These are phyloP conservation scores for Fusarium paranaense DNA, from an alignment of 2,329 filamentous ascomycete genomes.

Conservation along the genomic window DNA sequence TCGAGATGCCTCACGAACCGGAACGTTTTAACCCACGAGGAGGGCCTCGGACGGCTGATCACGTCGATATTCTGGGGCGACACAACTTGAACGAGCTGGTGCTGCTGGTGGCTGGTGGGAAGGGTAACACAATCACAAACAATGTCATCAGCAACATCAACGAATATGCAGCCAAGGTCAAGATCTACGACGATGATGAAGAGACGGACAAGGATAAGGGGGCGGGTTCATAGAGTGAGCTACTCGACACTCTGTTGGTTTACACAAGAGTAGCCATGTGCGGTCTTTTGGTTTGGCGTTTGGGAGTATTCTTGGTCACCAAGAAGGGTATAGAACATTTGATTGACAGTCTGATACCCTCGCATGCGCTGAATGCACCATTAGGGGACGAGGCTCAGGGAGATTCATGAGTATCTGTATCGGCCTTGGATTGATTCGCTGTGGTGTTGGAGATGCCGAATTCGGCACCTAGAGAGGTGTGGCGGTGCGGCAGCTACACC, in stretches of 20 bases:
- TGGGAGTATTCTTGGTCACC: conserved; percentile 23
- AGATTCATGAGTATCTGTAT: background rate
- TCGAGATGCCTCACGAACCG: conserved; percentile 97
- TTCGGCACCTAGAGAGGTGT: conserved; percentile 1
- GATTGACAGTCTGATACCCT: conserved; percentile 38
- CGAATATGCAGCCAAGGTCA: conserved; percentile 85
- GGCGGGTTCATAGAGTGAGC: conserved; percentile 29
- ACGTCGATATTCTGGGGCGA: conserved; percentile 94
- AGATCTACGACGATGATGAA: conserved; percentile 77
- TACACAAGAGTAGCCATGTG: conserved; percentile 15
- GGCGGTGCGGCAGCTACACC: background rate
- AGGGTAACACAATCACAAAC: conserved; percentile 82
- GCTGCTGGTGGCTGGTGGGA: conserved; percentile 85
- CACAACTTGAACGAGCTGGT: conserved; percentile 92
- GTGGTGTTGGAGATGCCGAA: background rate
- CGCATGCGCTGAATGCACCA: conserved; percentile 14
- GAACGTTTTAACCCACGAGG: conserved; percentile 89
- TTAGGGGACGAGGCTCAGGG: conserved; percentile 21
- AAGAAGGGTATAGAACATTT: conserved; percentile 22
- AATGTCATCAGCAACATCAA: conserved; percentile 83
- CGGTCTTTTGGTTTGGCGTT: conserved; percentile 39
- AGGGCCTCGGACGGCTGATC: conserved; percentile 81
- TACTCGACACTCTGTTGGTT: conserved; percentile 13
- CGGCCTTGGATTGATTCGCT: background rate
- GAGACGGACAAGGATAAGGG: conserved; percentile 62